Base-by-base conservation (phyloP, 2,329 filamentous ascomycete species). In the Curvularia eragrostidis region DNA sequence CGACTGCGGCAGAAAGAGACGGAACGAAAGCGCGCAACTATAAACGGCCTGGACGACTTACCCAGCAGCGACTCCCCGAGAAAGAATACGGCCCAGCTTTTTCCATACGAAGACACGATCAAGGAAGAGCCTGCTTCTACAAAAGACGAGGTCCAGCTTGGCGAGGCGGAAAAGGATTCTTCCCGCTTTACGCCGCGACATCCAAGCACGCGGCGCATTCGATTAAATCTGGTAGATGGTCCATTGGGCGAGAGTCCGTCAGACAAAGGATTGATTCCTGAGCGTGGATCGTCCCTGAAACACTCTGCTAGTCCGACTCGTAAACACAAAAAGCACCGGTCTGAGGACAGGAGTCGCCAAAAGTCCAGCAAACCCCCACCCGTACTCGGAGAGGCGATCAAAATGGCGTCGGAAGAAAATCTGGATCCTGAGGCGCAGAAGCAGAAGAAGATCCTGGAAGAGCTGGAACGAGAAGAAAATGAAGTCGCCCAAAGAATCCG, bases 1-100 rank as follows among this genome's bases (percentile, higher is more conserved):
- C 82, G 83, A 28, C 77, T 91, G 44, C 82, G 84, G 44, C 85
- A 87, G 50, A 87, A 83, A 63, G 87, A 90, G 61, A 77, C 78
- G 3, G 87, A 90, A 62, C 84, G 84, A 65, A 89, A 85, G 67
- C 82, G 87, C 39, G 68, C 78, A n/a, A 82, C 68, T 18, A 77
- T 64, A 65, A 78, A 59, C 78, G 79, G 47, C 67, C 77, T 36
- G 48, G 68, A 83, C 75, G 62, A 80, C 74, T 34, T 74, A 65
- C 42, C 74, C 39, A 74, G 43, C 70, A 56, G 60, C 9, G 68
- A 68, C 28, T 60, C 65, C 5, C 56, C 62, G 6, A 59, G 68
- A 39, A 73, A 73, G 57, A 57, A 62, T 5, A 47, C 66, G 2
- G 41, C 58, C 21, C 68, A 72, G 41, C 68, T 73, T 9, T 70